phyloP scores from a whole-genome alignment of 2,329 filamentous ascomycete species.

The Alternaria ventricosa region DNA sequence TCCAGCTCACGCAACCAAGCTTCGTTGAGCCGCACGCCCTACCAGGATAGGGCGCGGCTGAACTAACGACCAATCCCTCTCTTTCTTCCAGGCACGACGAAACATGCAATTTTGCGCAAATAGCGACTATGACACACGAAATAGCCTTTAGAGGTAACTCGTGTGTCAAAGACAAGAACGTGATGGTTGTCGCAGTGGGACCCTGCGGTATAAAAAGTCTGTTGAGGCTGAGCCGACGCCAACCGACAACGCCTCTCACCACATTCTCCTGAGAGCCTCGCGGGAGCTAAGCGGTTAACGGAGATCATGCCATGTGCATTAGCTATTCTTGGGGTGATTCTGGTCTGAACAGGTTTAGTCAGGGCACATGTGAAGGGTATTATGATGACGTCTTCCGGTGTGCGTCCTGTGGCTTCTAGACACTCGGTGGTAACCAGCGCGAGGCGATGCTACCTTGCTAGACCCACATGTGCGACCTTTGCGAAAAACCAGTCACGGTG shows the following conservation, averaged over 20 bases:
- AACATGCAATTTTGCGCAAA: conserved; percentile 9
- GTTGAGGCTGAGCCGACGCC: conserved; percentile 10
- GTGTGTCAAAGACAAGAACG: conserved; percentile 25
- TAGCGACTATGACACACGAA: conserved; percentile 31
- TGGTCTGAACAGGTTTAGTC: neutral
- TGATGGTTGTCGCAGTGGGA: conserved; percentile 15
- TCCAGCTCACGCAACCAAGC: neutral
- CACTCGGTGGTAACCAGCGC: neutral
- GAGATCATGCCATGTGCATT: conserved; percentile 14
- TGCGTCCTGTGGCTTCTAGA: conserved; percentile 1
- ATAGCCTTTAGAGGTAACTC: conserved; percentile 27
- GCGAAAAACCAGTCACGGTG: conserved; percentile 19
- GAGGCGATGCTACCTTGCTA: neutral
- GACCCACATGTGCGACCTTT: conserved; percentile 17
- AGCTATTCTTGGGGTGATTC: neutral
- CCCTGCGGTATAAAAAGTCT: conserved; percentile 9
- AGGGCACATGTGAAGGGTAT: neutral
- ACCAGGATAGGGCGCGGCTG: neutral
- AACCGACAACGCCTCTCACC: conserved; percentile 9
- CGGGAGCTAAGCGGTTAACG: conserved; percentile 16
- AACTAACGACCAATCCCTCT: conserved; percentile 23
- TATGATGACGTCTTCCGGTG: conserved; percentile 18
- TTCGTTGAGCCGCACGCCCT: conserved; percentile 20
- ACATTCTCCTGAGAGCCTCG: neutral
- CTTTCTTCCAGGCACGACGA: conserved; percentile 14